A percentile compares a stretch with the other conserved stretches of the same genome.
Conservation (phyloP, 192 early-diverging fungal species). For the Podila epigama region DNA sequence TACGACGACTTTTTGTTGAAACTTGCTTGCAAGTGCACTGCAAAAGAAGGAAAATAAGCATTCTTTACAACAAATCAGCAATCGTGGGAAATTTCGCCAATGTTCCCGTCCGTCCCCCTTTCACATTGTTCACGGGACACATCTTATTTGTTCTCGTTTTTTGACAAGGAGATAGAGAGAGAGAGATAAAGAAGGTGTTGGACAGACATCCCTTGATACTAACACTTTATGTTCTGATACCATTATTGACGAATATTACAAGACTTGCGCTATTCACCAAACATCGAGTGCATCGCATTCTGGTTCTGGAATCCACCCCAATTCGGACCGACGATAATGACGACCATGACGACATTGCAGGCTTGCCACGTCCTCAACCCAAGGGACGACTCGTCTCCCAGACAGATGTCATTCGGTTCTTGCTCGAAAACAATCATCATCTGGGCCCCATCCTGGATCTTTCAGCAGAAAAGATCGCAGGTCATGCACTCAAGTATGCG, state of each 20-base stretch:
- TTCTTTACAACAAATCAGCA: too few relatives aligned
- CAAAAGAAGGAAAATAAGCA: too few relatives aligned
- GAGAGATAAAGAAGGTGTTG: too few relatives aligned
- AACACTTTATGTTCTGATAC: neutral
- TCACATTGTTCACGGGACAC: too few relatives aligned
- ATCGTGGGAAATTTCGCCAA: too few relatives aligned
- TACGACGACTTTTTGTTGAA: neutral
- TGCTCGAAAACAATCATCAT: constrained; percentile 59
- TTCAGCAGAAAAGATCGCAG: constrained; percentile 19
- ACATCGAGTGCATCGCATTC: constrained; percentile 55
- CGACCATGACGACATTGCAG: constrained; percentile 11
- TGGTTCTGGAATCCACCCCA: constrained; percentile 49
- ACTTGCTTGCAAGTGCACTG: too few relatives aligned
- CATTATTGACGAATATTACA: constrained; percentile 7
- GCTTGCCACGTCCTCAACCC: constrained; percentile 23
- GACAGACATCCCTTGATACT: too few relatives aligned
- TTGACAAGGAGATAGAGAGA: too few relatives aligned
- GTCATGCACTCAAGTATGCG: constrained; percentile 23
- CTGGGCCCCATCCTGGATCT: constrained; percentile 58
- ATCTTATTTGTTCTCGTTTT: too few relatives aligned
- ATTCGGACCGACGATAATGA: constrained; percentile 11
- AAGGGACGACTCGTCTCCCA: constrained; percentile 55
- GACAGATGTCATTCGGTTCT: constrained; percentile 59
- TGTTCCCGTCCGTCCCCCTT: too few relatives aligned
- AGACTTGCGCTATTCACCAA: constrained; percentile 50